A percentile compares a stretch with the other conserved stretches of the same genome.
phyloP scores from a whole-genome alignment of 2,329 filamentous ascomycete genomes.

The Aspergillus terreus region DNA sequence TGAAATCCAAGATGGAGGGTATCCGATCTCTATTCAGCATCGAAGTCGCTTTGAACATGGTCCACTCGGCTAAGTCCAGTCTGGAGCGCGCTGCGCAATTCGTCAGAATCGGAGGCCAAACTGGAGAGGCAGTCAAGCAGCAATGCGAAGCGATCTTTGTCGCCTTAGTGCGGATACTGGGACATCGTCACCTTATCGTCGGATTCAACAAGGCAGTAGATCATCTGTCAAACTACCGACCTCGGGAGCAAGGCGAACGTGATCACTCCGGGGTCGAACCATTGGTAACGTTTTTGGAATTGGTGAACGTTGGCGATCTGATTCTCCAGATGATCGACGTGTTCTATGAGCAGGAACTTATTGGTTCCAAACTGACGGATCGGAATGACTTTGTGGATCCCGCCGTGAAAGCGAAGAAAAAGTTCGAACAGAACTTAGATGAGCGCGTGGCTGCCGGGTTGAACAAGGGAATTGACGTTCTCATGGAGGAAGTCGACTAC shows the following conservation, averaged over 20 bases:
- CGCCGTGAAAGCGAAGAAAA: slow-evolving; percentile 91
- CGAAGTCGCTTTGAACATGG: slow-evolving; percentile 84
- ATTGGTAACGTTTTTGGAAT: slow-evolving; percentile 89
- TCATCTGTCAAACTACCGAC: slow-evolving; percentile 87
- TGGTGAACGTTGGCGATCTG: slow-evolving; percentile 95
- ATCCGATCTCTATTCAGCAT: slow-evolving; percentile 96
- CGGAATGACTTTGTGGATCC: slow-evolving; percentile 92
- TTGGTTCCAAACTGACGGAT: slow-evolving; percentile 76
- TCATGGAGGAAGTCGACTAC: slow-evolving; percentile 98
- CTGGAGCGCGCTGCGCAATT: slow-evolving; percentile 83
- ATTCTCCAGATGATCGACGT: slow-evolving; percentile 99
- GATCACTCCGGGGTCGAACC: slow-evolving; percentile 75
- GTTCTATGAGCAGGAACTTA: slow-evolving; percentile 94
- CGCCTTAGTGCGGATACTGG: slow-evolving; percentile 75
- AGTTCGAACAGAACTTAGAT: slow-evolving; percentile 97
- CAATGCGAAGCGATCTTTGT: slow-evolving; percentile 92
- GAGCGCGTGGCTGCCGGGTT: slow-evolving; percentile 92
- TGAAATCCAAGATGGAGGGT: slow-evolving; percentile 90
- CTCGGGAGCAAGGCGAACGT: slow-evolving; percentile 65
- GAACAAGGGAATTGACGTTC: slow-evolving; percentile 95
- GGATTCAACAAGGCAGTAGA: slow-evolving; percentile 91
- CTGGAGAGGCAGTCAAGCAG: slow-evolving; percentile 76
- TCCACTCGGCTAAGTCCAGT: slow-evolving; percentile 82
- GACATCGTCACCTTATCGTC: slow-evolving; percentile 80
- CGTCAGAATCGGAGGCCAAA: slow-evolving; percentile 72